Base-by-base conservation (phyloP, 1,284 basidiomycete species). In the Ganoderma multipileum region DNA sequence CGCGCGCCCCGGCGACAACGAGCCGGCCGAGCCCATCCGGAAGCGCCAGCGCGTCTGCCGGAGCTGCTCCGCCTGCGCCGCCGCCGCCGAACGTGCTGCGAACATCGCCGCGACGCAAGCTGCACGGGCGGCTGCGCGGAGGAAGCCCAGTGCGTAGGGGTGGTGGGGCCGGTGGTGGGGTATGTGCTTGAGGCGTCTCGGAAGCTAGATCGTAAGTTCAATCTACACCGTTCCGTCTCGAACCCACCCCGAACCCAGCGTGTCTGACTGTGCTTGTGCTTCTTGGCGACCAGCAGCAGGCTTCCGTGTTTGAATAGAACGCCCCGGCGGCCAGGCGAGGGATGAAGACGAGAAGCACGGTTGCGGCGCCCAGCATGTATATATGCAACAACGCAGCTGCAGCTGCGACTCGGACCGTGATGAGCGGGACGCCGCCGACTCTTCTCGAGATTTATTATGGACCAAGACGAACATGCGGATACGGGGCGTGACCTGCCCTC, bases 41-140 rank as follows among this genome's bases (percentile, higher is more conserved):
- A 74, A 72, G 66, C 66, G 73, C 57, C 73, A 71, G 70, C 69
- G 75, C 4, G 72, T 68, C 7, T 75, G 74, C 62, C 61, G 75
- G 58, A 71, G 71, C 14, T 76, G 75, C 44, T 71, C 72, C 23
- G 75, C 75, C 20, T 76, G 75, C 44, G 66, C 67, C 16, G 73
- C 71, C 2, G 73, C 73, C 0, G 75, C 70, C 0, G 74, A 74
- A 59, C 70, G 71, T 38, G 70, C 71, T 59, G 70, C 66, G 5
- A 69, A 68, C 30, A 71, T 68, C 12, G 65, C 52, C 12, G 71
- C 66, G 9, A 69, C 72, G 6, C 69, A 71, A 54, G 68, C 70
- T 39, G 72, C 63, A 2, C 62, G 61, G 5, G 69, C 66, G 6
- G 65, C 38, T 4, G 38, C 59, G 28, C 66, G 60, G 28, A 59